Base-by-base conservation (phyloP, 768 basidiomycete species). In the Boletus barrowsii region DNA sequence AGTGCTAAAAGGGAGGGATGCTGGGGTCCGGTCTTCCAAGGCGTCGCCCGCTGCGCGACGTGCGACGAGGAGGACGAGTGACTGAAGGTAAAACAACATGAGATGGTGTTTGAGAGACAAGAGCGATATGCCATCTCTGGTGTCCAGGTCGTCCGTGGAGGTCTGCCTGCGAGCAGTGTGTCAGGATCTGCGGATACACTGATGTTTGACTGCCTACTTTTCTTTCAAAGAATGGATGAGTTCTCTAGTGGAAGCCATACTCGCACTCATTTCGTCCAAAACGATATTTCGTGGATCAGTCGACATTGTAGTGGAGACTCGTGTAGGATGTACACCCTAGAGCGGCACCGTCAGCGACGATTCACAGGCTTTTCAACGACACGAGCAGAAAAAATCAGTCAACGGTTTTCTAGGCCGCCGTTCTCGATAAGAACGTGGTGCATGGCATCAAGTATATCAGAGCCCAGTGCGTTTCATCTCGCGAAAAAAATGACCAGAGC, bases 41-140 rank as follows among this genome's bases (percentile, higher is more conserved):
- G 84, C 76, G 61, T 89, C 81, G 0, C 90, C 91, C 8, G 86
- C 68, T 1, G 81, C 77, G 26, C 88, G 84, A 18, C 85, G 84
- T n/a, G 87, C 77, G 29, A 83, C 76, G 47, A 96, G 70, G 41
- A 96, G 80, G 32, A 84, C 78, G 37, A 97, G 77, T 14, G 91
- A 87, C 53, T 93, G 93, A 10, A 97, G 75, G 68, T 97, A 96
- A 2, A 87, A 87, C 4, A 98, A 72, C 55, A 97, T 78, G 20
- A 90, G 69, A 50, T 93, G 83, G 61, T 94, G 88, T 72, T 97
- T 95, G 47, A 94, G 73, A 11, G 91, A 89, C 22, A 99, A 77
- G 5, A 99, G 78, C 0, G 97, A 98, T 56, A 99, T 92, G 37
- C 97, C 97, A 30, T 90, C 80, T 62, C 77, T 79, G 11, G 78